Conservation (phyloP, 2,329 filamentous ascomycete species). For the Arachnopeziza araneosa region DNA sequence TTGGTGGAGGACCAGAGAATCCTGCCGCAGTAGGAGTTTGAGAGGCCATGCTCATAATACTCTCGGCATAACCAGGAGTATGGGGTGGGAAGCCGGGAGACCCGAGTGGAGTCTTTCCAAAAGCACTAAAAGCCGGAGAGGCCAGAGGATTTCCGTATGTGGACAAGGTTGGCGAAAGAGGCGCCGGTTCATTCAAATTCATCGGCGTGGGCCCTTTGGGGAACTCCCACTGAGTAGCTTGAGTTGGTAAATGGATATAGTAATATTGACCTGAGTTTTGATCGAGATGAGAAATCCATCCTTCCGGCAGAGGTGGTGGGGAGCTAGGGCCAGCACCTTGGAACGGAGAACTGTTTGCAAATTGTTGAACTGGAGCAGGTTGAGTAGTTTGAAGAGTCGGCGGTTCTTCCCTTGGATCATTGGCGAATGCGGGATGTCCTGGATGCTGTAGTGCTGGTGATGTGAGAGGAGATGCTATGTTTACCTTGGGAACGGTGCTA, state of each 20-base stretch:
- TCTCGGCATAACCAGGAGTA: conserved; percentile 78
- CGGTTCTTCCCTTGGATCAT: conserved; percentile 57
- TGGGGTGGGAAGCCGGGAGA: conserved; percentile 81
- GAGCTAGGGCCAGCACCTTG: conserved; percentile 61
- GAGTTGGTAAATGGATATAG: conserved; percentile 92
- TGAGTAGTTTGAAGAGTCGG: conserved; percentile 24
- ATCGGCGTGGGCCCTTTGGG: conserved; percentile 91
- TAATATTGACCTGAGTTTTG: conserved; percentile 97
- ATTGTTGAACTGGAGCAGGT: conserved; percentile 21
- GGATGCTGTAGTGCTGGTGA: conserved; percentile 43
- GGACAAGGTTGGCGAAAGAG: conserved; percentile 71
- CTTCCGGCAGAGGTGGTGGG: conserved; percentile 89
- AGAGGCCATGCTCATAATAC: conserved; percentile 74
- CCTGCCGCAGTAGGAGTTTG: conserved; percentile 72
- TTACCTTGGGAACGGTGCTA: conserved; percentile 25
- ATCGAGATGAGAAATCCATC: conserved; percentile 96
- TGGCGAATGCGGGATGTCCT: conserved; percentile 85
- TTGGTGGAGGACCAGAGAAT: conserved; percentile 83
- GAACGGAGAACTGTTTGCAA: conserved; percentile 36
- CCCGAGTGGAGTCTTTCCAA: conserved; percentile 59
- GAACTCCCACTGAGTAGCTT: conserved; percentile 98
- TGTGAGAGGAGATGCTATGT: conserved; percentile 34
- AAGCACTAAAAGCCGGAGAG: conserved; percentile 55
- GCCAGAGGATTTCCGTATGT: conserved; percentile 69
- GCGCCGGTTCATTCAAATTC: conserved; percentile 73